Base-by-base conservation (phyloP, 441 rosid genomes). In the Corymbia calophylla region DNA sequence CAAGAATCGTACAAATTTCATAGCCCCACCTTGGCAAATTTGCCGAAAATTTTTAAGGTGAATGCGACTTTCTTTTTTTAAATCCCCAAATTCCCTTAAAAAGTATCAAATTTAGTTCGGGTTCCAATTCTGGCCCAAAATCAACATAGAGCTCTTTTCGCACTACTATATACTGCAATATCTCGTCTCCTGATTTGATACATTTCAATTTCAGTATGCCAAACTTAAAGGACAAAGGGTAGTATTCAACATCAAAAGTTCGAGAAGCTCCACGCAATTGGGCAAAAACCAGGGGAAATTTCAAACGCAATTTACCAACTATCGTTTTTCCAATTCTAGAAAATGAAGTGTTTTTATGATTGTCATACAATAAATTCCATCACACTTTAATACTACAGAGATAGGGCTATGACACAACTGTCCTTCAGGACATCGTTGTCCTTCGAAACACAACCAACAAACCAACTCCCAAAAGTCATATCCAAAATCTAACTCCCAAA, bases 181-280 rank as follows among this genome's bases (percentile, higher is more conserved):
- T 73, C 3, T 39, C 0, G 0, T 39, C 49, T 73, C 49, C 0
- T 21, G 49, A 5, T 39, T 1, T 3, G 5, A 7, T 1, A 6
- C 17, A 11, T 73, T 73, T 73, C 82, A 39, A 39, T 44, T 39
- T 73, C 12, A 14, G 21, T 73, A 39, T 39, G 49, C 82, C 14
- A 1, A 3, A 35, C 9, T 70, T 10, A 70, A 70, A 19, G 82
- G 48, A 73, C 8, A 21, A 7, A 19, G 49, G 49, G 49, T 70
- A 7, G 82, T 7, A 19, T 70, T 70, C 49, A 11, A 70, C 82
- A 19, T 35, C 27, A 1, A 35, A 12, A 35, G 29, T 35, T 35
- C 29, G 11, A 70, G 15, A 70, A 70, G 5, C 48, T 35, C 48
- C 29, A 5, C 1, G 8, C 81, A 70, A 70, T 11, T 5, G 48